These are phyloP conservation scores for Tetracladium setigerum DNA, from an alignment of 495 filamentous ascomycete genomes.

Conservation along the genomic window DNA sequence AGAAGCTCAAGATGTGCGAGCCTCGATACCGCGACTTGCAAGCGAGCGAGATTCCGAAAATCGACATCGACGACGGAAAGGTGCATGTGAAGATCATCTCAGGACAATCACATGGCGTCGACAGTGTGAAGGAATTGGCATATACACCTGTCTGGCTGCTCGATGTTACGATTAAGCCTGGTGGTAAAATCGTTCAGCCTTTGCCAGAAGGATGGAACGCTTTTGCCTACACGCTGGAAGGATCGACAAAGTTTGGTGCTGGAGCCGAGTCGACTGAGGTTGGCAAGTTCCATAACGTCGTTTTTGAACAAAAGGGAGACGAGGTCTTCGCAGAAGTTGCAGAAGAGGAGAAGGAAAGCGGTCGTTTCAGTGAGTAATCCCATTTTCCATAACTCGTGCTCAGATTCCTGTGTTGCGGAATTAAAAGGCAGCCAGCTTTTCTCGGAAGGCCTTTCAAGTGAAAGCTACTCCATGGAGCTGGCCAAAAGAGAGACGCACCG, in stretches of 20 bases:
- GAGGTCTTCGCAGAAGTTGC: slow-evolving; percentile 61
- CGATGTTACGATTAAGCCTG: slow-evolving; percentile 76
- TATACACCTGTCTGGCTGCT: slow-evolving; percentile 95
- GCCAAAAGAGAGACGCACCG: not conserved
- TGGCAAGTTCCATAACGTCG: slow-evolving; percentile 76
- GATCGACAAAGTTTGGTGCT: slow-evolving; percentile 59
- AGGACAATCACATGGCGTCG: slow-evolving; percentile 73
- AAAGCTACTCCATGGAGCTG: not conserved
- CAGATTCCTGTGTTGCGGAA: not conserved
- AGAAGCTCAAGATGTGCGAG: slow-evolving; percentile 76
- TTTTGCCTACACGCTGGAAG: slow-evolving; percentile 77
- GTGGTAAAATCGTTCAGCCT: slow-evolving; percentile 63
- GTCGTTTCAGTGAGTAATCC: slow-evolving; percentile 47
- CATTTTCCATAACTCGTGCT: not conserved
- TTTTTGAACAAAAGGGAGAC: slow-evolving; percentile 78
- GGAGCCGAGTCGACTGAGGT: slow-evolving; percentile 47
- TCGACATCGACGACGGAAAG: slow-evolving; percentile 57
- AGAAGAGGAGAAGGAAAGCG: slow-evolving; percentile 55
- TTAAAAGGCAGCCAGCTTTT: not conserved
- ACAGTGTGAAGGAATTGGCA: slow-evolving; percentile 79
- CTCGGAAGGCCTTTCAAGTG: not conserved
- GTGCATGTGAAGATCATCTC: slow-evolving; percentile 85
- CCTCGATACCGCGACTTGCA: slow-evolving; percentile 83
- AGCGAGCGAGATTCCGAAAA: slow-evolving; percentile 67
- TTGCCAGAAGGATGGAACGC: slow-evolving; percentile 83